Evolutionary conservation across 1,139 yeast species (phyloP).

Genomic region (Eremothecium sinecaudum): DNA sequence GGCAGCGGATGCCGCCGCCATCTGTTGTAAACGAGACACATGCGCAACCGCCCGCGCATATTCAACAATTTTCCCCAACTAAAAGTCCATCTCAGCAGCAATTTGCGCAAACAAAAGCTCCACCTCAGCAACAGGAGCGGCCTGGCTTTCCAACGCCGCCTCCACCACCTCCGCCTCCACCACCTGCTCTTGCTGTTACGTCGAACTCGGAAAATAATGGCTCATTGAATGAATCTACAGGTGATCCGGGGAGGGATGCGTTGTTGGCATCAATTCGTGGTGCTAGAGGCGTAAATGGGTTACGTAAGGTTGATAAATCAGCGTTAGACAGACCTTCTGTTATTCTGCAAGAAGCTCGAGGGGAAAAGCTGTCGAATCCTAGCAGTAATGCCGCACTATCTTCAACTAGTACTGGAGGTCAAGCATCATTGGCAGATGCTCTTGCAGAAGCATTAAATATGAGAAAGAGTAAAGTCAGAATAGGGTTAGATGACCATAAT

Average conservation of each 20-base stretch:
- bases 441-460: conserved; percentile 75
- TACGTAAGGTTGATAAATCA: conserved; percentile 72
- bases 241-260: conserved; percentile 65
- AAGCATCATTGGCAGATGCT: conserved; percentile 64
- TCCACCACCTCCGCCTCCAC: conserved; percentile 32
- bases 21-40: too few relatives aligned
- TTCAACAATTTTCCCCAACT: neutral
- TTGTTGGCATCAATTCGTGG: conserved; percentile 77
- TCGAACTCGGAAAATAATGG: conserved; percentile 35
- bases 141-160: conserved; percentile 24
- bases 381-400: conserved; percentile 13
- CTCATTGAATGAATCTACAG: conserved; percentile 32
- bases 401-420: conserved; percentile 27
- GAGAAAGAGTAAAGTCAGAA: conserved; percentile 74
- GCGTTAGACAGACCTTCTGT: conserved; percentile 74
- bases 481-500: conserved; percentile 80
- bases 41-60: too few relatives aligned
- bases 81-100: neutral
- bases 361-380: conserved; percentile 34
- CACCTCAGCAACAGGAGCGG: conserved; percentile 27
- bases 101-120: neutral
- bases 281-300: conserved; percentile 60
- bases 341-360: conserved; percentile 59
- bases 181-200: conserved; percentile 30
- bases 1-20: conserved; percentile 5